Evolutionary conservation across 148 eudicot species (phyloP), one percentile per base, ranked within the genome.

Genomic region (Fagopyrum homotropicum): DNA sequence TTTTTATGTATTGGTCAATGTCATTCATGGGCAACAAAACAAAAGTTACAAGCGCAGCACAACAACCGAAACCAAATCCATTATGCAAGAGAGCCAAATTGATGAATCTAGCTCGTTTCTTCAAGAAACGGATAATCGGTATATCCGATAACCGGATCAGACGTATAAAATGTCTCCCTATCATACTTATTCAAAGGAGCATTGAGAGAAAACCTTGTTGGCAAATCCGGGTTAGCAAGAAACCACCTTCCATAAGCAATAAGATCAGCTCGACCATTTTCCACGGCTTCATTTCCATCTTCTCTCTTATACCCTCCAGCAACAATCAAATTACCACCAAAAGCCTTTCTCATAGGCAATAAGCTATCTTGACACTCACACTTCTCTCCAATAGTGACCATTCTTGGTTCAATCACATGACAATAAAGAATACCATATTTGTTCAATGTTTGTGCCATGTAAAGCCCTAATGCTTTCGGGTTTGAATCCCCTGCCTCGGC

Each of bases 111-210:
- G 60, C 26, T 56, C 9, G 26, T 56, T 19, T 66, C 61, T 73
- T 85, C 86, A 10, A 85, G 80, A 49, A 81, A 87, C 5, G 88
- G 86, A 49, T 87, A 87, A 77, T 87, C 86, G 1, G 84, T 85
- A 77, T 87, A 87, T 15, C 90, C 90, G 72, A 87, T 72, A 72
- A 87, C 60, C 54, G 86, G 88, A 75, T 87, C 88, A 0, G 82
- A 16, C 11, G 40, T 61, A 45, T 87, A 87, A 72, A 87, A 85
- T 0, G 88, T 85, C 9, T 80, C 85, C 70, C 90, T 64, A 6
- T 79, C 7, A 57, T 87, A 85, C 82, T 81, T 81, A 69, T 85
- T 87, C 4, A 87, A 73, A 56, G 88, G 80, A 44, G 83, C 86
- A 78, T 85, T 22, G 16, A 87, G 77, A 49, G 78, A 78, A 77